These are phyloP conservation scores for Synchytrium microbalum DNA, from an alignment of 371 early-diverging fungal genomes.

Conservation along the genomic window DNA sequence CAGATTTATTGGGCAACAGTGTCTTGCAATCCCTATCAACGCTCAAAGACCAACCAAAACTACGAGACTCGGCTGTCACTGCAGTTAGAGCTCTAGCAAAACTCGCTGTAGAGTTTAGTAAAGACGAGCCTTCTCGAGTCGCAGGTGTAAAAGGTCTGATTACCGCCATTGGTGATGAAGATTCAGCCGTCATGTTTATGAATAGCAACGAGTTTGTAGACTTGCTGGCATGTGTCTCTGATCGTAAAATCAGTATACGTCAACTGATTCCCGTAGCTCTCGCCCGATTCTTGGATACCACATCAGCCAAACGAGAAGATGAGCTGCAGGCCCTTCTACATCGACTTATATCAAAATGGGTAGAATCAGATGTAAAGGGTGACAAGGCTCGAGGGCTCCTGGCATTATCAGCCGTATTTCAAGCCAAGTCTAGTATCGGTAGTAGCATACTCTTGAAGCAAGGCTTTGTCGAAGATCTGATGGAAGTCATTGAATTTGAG, in stretches of 20 bases:
- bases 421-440: constrained; percentile 45
- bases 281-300: constrained; percentile 18
- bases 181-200: constrained; percentile 14
- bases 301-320: constrained; percentile 8
- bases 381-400: constrained; percentile 30
- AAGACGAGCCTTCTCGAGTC: constrained; percentile 1
- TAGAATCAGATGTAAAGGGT: constrained; percentile 20
- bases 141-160: constrained; percentile 17
- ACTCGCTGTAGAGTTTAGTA: not conserved
- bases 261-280: constrained; percentile 20
- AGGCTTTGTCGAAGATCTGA: constrained; percentile 56
- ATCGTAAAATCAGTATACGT: constrained; percentile 11
- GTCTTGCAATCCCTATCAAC: constrained; percentile 8
- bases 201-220: not conserved
- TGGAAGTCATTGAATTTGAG: constrained; percentile 66
- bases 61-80: constrained; percentile 1
- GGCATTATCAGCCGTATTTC: constrained; percentile 55
- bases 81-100: constrained; percentile 8
- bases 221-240: constrained; percentile 11
- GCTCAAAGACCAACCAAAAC: not conserved
- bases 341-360: constrained; percentile 7
- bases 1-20: constrained; percentile 6
- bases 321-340: constrained; percentile 8
- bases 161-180: constrained; percentile 12
- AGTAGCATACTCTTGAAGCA: constrained; percentile 51